Percentiles rank a stretch among this genome's conserved stretches.
Conservation (phyloP, 2,329 filamentous ascomycete genomes). For the Aureobasidium sp. region DNA sequence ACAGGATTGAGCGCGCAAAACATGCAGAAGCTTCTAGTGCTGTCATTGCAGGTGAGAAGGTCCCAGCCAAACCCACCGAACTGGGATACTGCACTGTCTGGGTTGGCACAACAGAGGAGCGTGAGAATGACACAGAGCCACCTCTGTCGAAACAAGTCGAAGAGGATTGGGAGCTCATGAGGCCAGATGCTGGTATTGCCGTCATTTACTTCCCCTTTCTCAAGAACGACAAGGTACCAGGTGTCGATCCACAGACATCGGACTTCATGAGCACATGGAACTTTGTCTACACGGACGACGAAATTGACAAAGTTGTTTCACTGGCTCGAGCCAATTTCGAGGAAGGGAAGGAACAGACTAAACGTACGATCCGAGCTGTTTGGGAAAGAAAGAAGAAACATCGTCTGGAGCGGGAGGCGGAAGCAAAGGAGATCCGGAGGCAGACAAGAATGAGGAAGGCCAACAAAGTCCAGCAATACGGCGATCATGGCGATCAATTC, state of each 20-base stretch:
- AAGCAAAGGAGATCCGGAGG: slow-evolving; percentile 32
- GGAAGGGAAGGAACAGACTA: slow-evolving; percentile 72
- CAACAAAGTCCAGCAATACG: slow-evolving; percentile 52
- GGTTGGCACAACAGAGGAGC: slow-evolving; percentile 79
- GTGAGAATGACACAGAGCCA: slow-evolving; percentile 48
- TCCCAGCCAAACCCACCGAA: slow-evolving; percentile 36
- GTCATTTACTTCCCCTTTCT: slow-evolving; percentile 88
- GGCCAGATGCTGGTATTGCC: slow-evolving; percentile 74
- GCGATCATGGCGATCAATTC: slow-evolving; percentile 56
- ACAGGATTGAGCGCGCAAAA: slow-evolving; percentile 55
- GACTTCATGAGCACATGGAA: slow-evolving; percentile 98
- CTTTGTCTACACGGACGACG: slow-evolving; percentile 86
- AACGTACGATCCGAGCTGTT: slow-evolving; percentile 72
- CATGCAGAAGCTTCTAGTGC: slow-evolving; percentile 18
- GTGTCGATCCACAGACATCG: slow-evolving; percentile 72
- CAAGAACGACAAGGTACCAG: slow-evolving; percentile 69
- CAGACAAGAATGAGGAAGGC: slow-evolving; percentile 36
- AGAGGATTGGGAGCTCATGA: slow-evolving; percentile 59
- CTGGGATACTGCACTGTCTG: slow-evolving; percentile 91
- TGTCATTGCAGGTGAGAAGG: slow-evolving; percentile 20
- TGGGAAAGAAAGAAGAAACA: slow-evolving; percentile 82
- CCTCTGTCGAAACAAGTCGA: slow-evolving; percentile 48
- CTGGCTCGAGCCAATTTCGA: slow-evolving; percentile 81
- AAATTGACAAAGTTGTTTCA: slow-evolving; percentile 77
- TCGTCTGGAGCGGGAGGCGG: slow-evolving; percentile 48